Base-by-base conservation (phyloP, 1,284 basidiomycete species). In the Sporisorium scitamineum region DNA sequence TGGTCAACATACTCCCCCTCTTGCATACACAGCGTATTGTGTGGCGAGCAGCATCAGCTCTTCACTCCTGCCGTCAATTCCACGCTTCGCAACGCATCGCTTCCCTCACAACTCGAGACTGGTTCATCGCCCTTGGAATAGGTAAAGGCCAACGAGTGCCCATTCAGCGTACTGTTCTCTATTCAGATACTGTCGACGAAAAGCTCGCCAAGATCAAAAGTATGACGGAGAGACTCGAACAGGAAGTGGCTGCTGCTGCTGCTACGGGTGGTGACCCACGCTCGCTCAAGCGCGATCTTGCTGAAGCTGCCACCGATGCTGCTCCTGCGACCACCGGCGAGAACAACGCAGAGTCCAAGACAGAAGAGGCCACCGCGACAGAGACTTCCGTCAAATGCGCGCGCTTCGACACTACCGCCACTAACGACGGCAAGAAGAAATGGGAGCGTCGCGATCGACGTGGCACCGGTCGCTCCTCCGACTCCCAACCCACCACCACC, bases 361-460 rank as follows among this genome's bases (percentile, higher is more conserved):
- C 41, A 18, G 16, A 24, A 29, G 50, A 26, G 18, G 2, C 37
- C 16, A n/a, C n/a, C n/a, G n/a, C n/a, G n/a, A n/a, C n/a, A n/a
- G n/a, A n/a, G n/a, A n/a, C n/a, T n/a, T n/a, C n/a, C n/a, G n/a
- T n/a, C 31, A 72, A 72, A 39, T 56, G 64, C 3, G 61, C 71
- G 9, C 71, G 71, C 16, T 66, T 75, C 34, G 72, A 70, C 51
- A 4, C 60, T n/a, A 31, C 26, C 37, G 32, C 16, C 8, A 34
- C 45, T 26, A 31, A 31, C 14, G 56, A 41, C 32, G 50, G 39
- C 10, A 47, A 34, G 27, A 67, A 64, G 27, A 66, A 70, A 41
- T 70, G 67, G 67, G 72, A 76, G 54, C 55, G 73, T 2, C n/a
- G 68, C 7, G 73, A 76, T 39, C 54, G 54, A 29, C 63, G 73